Evolutionary conservation across 768 basidiomycete genomes (phyloP).

Genomic region (Hortiboletus flavorubellus): DNA sequence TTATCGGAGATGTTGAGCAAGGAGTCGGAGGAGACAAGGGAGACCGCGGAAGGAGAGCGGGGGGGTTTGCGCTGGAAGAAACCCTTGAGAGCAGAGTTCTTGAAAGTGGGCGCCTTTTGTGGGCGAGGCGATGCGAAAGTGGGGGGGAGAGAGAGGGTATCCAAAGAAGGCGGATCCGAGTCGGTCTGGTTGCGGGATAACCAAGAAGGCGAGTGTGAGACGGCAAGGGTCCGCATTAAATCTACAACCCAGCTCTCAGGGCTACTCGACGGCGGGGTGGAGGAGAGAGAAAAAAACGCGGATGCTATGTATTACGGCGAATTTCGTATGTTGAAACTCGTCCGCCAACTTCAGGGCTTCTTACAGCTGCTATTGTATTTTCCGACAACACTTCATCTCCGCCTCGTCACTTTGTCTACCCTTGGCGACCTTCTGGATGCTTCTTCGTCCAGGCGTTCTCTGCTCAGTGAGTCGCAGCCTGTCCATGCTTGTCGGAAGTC

Average conservation of each 20-base stretch:
- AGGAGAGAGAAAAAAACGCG: neutral
- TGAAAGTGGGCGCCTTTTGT: constrained; percentile 32
- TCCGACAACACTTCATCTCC: neutral
- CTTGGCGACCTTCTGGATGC: too few species aligned
- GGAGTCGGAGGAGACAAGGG: constrained; percentile 46
- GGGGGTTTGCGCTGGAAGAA: constrained; percentile 48
- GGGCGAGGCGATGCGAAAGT: constrained; percentile 40
- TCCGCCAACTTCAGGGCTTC: constrained; percentile 1
- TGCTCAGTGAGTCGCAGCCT: too few species aligned
- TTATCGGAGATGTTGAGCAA: constrained; percentile 29
- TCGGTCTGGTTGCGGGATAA: constrained; percentile 34
- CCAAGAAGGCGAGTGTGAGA: constrained; percentile 33
- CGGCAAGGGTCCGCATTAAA: constrained; percentile 35
- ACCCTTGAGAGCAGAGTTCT: constrained; percentile 33
- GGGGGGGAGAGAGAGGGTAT: constrained; percentile 42
- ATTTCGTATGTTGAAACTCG: constrained; percentile 4
- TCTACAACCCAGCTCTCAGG: too few species aligned
- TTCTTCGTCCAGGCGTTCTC: too few species aligned
- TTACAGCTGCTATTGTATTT: too few species aligned
- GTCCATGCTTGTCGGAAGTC: too few species aligned
- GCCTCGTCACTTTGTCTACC: neutral
- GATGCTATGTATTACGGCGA: constrained; percentile 1
- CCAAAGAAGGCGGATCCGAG: constrained; percentile 34
- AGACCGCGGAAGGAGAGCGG: constrained; percentile 45
- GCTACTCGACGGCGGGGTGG: too few species aligned